Conservation (phyloP, 345 rosid genomes). For the Bruguiera sexangula region DNA sequence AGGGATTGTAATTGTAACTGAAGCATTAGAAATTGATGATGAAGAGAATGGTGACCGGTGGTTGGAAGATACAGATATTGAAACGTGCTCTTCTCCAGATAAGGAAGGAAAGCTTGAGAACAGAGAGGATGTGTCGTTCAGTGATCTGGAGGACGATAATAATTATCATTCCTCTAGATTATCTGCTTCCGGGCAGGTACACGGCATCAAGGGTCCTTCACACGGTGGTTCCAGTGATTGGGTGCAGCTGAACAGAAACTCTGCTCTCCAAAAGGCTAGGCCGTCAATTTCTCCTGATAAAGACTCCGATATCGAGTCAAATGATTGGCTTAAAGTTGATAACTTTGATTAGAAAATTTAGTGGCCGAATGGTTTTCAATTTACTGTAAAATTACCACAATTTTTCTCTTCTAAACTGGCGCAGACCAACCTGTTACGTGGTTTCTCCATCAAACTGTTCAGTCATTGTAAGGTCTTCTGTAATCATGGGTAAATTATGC, state of each 20-base stretch:
- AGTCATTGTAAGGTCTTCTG: not conserved
- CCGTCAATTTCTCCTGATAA: slow-evolving; percentile 41
- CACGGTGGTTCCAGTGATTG: slow-evolving; percentile 56
- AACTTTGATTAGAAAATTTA: slow-evolving; percentile 42
- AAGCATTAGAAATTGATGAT: slow-evolving; percentile 28
- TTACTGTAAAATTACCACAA: slow-evolving; percentile 34
- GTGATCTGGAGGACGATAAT: slow-evolving; percentile 57
- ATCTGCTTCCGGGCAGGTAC: slow-evolving; percentile 18
- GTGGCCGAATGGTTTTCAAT: slow-evolving; percentile 17
- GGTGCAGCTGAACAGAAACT: slow-evolving; percentile 48
- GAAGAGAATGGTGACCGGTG: slow-evolving; percentile 37
- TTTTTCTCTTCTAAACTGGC: not conserved
- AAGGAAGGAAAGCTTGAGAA: slow-evolving; percentile 25
- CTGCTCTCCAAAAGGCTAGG: slow-evolving; percentile 27
- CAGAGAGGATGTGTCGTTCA: slow-evolving; percentile 51
- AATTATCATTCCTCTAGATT: slow-evolving; percentile 30
- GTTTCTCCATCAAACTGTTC: slow-evolving; percentile 11
- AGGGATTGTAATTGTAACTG: slow-evolving; percentile 25
- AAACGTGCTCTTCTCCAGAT: slow-evolving; percentile 19
- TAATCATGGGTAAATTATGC: not conserved
- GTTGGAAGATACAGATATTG: slow-evolving; percentile 37
- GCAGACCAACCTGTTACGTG: slow-evolving; percentile 10
- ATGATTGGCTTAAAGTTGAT: slow-evolving; percentile 59
- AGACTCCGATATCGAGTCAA: slow-evolving; percentile 62
- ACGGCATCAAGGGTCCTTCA: slow-evolving; percentile 28